These are phyloP conservation scores for Odonthalia washingtoniensis DNA, from an alignment of 31 red algal species.

Conservation along the genomic window DNA sequence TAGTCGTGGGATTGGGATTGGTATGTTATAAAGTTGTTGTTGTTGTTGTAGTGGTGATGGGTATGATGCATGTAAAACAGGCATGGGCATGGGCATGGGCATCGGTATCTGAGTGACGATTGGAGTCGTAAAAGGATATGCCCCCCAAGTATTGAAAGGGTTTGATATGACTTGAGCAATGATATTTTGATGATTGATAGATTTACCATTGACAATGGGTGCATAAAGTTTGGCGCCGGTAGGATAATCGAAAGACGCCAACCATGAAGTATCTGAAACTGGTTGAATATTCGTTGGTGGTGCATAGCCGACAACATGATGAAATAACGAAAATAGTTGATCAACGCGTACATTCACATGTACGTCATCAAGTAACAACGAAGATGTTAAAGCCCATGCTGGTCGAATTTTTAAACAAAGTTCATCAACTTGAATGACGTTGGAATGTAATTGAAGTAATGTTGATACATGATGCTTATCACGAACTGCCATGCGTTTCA, in stretches of 20 bases:
- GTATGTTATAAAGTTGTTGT: slow-evolving; percentile 2
- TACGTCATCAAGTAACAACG: slow-evolving; percentile 33
- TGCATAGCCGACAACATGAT: slow-evolving; percentile 19
- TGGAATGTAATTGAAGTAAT: slow-evolving; percentile 40
- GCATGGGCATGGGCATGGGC: no score
- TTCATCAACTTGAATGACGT: slow-evolving; percentile 55
- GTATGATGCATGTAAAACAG: neutral
- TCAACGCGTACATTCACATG: slow-evolving; percentile 24
- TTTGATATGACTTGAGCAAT: slow-evolving; percentile 20
- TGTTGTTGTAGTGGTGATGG: neutral
- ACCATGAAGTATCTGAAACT: slow-evolving; percentile 21
- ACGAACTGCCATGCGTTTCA: slow-evolving; percentile 62
- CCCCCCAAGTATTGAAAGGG: no score
- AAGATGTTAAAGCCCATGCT: slow-evolving; percentile 45
- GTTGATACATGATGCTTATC: slow-evolving; percentile 50
- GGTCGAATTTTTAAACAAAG: slow-evolving; percentile 38
- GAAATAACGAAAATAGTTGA: slow-evolving; percentile 37
- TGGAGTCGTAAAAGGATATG: no score
- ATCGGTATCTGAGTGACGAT: no score
- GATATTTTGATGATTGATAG: slow-evolving; percentile 31
- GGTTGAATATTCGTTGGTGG: no score
- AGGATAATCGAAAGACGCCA: slow-evolving; percentile 47
- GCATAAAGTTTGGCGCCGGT: slow-evolving; percentile 28
- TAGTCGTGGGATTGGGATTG: no score
- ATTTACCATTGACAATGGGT: slow-evolving; percentile 33